phyloP scores from a whole-genome alignment of 2,329 filamentous ascomycete genomes.

The Didymella arachidicola region DNA sequence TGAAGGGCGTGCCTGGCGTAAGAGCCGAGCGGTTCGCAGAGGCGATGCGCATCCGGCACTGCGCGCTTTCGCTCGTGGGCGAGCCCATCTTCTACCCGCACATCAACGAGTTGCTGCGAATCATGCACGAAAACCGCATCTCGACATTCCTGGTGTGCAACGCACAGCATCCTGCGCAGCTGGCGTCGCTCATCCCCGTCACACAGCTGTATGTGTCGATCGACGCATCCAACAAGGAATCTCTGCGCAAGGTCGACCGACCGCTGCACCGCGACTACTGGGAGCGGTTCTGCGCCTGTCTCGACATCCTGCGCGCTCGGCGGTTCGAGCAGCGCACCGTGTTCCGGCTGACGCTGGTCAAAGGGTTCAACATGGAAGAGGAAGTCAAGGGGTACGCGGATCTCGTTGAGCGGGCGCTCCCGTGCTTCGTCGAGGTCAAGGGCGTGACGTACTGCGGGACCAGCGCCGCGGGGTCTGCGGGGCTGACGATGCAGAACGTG shows the following conservation, averaged over 20 bases:
- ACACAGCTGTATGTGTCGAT: conserved; percentile 98
- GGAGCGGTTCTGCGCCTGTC: conserved; percentile 91
- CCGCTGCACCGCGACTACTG: conserved; percentile 96
- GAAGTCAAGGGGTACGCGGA: conserved; percentile 90
- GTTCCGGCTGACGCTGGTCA: conserved; percentile 92
- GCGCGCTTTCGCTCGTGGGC: conserved; percentile 88
- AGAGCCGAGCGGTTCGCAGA: conserved; percentile 90
- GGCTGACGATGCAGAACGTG: conserved; percentile 95
- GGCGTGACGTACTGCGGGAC: conserved; percentile 98
- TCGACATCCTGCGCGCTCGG: conserved; percentile 86
- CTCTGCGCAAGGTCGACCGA: conserved; percentile 85
- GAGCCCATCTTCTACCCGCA: conserved; percentile 99
- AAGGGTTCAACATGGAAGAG: conserved; percentile 97
- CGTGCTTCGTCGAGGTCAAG: conserved; percentile 94
- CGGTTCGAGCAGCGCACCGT: conserved; percentile 89
- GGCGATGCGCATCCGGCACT: conserved; percentile 92
- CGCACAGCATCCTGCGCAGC: conserved; percentile 91
- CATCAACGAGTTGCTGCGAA: conserved; percentile 87
- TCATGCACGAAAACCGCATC: conserved; percentile 86
- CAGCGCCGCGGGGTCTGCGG: conserved; percentile 80
- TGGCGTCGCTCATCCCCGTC: conserved; percentile 80
- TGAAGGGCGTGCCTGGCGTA: conserved; percentile 91
- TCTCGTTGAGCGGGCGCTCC: conserved; percentile 83
- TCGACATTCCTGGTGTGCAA: conserved; percentile 97
- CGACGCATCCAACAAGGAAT: conserved; percentile 90